Percentiles rank a stretch among this genome's conserved stretches.
These are phyloP conservation scores for Populus tremula DNA, from an alignment of 345 rosid species.

Conservation along the genomic window DNA sequence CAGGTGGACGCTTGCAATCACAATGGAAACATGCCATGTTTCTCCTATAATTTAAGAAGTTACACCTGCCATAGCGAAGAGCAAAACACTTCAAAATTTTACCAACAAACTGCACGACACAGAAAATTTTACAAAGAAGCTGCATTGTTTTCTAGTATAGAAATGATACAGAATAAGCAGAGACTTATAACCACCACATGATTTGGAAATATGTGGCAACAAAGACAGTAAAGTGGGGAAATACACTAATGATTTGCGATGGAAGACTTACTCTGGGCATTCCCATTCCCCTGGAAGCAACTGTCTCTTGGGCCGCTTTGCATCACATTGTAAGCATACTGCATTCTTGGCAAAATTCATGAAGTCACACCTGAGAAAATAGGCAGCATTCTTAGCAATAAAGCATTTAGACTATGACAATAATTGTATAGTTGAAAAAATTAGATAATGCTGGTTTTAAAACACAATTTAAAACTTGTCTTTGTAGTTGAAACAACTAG, in stretches of 20 bases:
- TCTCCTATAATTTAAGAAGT: slow-evolving; percentile 93
- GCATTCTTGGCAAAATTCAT: slow-evolving; percentile 97
- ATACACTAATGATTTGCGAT: not conserved
- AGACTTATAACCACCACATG: not conserved
- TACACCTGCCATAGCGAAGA: slow-evolving; percentile 65
- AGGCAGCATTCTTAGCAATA: slow-evolving; percentile 13
- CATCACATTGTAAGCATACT: slow-evolving; percentile 93
- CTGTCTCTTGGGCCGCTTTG: slow-evolving; percentile 93
- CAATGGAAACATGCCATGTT: slow-evolving; percentile 91
- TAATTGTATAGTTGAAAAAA: not conserved
- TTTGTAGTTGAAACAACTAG: not conserved
- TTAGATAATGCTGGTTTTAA: no score
- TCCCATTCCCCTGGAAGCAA: slow-evolving; percentile 99
- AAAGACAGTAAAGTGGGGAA: not conserved
- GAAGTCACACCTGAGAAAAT: slow-evolving; percentile 76
- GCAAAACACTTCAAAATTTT: slow-evolving; percentile 11
- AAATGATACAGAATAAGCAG: slow-evolving; percentile 1
- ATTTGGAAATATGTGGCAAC: not conserved
- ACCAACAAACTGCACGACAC: not conserved
- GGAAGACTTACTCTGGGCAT: slow-evolving; percentile 83
- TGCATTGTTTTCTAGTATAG: not conserved
- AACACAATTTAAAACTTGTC: no score
- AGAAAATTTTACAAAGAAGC: not conserved
- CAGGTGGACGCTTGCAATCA: slow-evolving; percentile 95
- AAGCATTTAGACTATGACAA: not conserved